These are phyloP conservation scores for Rhodotorula sp. DNA, from an alignment of 1,284 basidiomycete genomes.

Conservation along the genomic window DNA sequence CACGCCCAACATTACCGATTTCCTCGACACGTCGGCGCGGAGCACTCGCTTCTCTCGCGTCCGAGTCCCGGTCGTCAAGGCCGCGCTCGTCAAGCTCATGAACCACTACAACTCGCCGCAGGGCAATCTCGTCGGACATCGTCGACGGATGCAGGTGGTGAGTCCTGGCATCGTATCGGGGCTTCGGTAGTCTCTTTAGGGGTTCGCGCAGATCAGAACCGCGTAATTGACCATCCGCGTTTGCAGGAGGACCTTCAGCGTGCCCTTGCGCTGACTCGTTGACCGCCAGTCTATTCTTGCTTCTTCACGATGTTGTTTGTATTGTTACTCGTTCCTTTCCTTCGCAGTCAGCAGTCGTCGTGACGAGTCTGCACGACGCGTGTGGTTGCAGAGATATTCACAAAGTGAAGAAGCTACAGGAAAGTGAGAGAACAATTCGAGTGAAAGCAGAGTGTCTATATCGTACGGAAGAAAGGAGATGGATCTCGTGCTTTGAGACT, in stretches of 20 bases:
- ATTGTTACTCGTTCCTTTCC: too few relatives aligned
- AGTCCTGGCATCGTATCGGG: background rate
- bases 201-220: too few relatives aligned
- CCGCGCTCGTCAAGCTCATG: constrained; percentile 71
- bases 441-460: too few relatives aligned
- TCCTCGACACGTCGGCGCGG: constrained; percentile 70
- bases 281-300: background rate
- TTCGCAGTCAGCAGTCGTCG: too few relatives aligned
- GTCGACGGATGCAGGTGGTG: constrained; percentile 22
- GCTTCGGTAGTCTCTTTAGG: background rate
- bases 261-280: background rate
- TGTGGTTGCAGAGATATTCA: too few relatives aligned
- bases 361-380: too few relatives aligned
- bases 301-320: too few relatives aligned
- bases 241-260: constrained; percentile 26
- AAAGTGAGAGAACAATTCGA: too few relatives aligned
- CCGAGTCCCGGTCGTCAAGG: constrained; percentile 70
- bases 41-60: constrained; percentile 70
- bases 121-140: constrained; percentile 10
- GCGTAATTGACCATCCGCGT: background rate
- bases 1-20: constrained; percentile 69
- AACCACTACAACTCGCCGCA: constrained; percentile 37
- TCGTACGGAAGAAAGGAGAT: background rate
- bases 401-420: too few relatives aligned
- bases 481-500: background rate